These are phyloP conservation scores for Saccharata proteae DNA, from an alignment of 2,329 filamentous ascomycete species.

Conservation along the genomic window DNA sequence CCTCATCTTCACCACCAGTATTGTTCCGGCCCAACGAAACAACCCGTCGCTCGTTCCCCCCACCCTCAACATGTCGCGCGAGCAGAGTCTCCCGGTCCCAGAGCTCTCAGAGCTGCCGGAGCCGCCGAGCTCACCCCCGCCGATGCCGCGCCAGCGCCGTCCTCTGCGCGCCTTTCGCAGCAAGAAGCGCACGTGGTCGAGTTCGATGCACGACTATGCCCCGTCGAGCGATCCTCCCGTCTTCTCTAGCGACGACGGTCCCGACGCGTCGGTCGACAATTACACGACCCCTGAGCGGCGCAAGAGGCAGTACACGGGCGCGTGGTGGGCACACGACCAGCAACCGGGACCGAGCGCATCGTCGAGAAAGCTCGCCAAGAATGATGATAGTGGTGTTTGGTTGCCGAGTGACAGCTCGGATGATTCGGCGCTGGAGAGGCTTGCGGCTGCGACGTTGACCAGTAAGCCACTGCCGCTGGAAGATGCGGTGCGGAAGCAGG, in stretches of 20 bases:
- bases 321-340: conserved; percentile 52
- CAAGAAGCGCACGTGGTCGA: conserved; percentile 9
- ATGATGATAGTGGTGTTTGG: conserved; percentile 58
- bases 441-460: conserved; percentile 17
- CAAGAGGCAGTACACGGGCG: conserved; percentile 52
- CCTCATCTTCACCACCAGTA: conserved; percentile 4
- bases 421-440: conserved; percentile 32
- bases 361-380: conserved; percentile 44
- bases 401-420: conserved; percentile 49
- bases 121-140: conserved; percentile 9
- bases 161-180: neutral
- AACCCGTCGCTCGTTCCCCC: conserved; percentile 5
- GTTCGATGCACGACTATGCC: conserved; percentile 23
- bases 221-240: conserved; percentile 47
- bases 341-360: conserved; percentile 28
- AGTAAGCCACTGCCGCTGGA: too few relatives aligned
- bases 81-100: conserved; percentile 4
- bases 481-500: too few relatives aligned
- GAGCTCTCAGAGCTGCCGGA: conserved; percentile 1
- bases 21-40: conserved; percentile 3
- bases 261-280: conserved; percentile 42
- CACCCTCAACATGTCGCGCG: conserved; percentile 6
- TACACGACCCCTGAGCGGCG: conserved; percentile 45
- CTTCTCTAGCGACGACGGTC: conserved; percentile 56
- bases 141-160: conserved; percentile 3